A percentile compares a stretch with the other conserved stretches of the same genome.
These are phyloP conservation scores for Pezicula neosporulosa DNA, from an alignment of 2,329 filamentous ascomycete genomes.

Conservation along the genomic window DNA sequence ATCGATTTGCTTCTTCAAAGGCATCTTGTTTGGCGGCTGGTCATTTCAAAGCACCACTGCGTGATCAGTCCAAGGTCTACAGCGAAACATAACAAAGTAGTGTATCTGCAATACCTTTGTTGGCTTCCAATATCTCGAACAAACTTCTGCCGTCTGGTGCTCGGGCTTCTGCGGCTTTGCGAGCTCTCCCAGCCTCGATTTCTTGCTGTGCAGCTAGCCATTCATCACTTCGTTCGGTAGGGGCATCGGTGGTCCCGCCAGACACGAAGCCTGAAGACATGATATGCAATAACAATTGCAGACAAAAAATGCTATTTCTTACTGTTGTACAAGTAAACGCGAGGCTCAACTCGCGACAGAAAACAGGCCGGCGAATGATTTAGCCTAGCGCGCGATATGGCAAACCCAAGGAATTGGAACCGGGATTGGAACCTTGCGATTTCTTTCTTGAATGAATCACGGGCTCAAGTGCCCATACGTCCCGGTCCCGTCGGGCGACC, in stretches of 20 bases:
- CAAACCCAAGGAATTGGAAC: no score
- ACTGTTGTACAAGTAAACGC: no score
- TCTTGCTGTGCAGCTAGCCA: constrained; percentile 31
- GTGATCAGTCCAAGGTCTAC: constrained; percentile 24
- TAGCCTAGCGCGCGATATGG: not conserved
- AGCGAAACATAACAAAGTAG: constrained; percentile 1
- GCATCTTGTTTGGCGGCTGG: constrained; percentile 76
- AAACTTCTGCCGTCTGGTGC: constrained; percentile 52
- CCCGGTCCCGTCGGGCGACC: no score
- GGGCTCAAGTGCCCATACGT: no score
- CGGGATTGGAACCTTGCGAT: no score
- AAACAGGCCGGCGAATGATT: no score
- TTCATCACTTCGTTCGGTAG: constrained; percentile 33
- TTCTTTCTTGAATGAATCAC: no score
- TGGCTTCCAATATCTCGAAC: constrained; percentile 74
- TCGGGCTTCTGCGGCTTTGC: constrained; percentile 34
- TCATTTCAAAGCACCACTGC: constrained; percentile 24
- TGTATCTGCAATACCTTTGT: constrained; percentile 58
- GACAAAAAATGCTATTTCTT: not conserved
- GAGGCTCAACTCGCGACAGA: not conserved
- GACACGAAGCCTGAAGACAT: constrained; percentile 49
- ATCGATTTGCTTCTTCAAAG: constrained; percentile 69
- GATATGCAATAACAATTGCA: not conserved
- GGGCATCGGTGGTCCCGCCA: constrained; percentile 42
- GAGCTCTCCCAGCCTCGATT: constrained; percentile 31